Base-by-base conservation (phyloP, 2,329 filamentous ascomycete genomes). In the Hypoxylon sp. region DNA sequence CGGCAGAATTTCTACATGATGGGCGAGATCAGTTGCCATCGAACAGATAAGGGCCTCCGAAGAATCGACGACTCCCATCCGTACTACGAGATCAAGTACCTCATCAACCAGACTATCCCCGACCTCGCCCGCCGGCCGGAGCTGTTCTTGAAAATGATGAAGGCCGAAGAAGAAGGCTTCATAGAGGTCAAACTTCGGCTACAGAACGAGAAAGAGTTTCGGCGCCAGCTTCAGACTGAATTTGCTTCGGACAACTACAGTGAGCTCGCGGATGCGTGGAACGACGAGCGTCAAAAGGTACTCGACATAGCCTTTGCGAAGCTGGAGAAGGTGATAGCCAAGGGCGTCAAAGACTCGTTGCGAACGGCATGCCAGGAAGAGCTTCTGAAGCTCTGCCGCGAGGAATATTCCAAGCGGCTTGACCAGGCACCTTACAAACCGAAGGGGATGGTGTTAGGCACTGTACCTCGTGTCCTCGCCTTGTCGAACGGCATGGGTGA, bases 381-480 rank as follows among this genome's bases (percentile, higher is more conserved):
- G 69, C 87, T 99, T 46, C 87, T 93, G n/a, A 91, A 89, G 69
- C 84, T 88, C 51, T 96, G 93, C 69, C 89, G 95, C 48, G 92
- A 96, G 66, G 90, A 92, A 60, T 98, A 95, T 74, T 90, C 88
- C 38, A 88, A 90, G 74, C 90, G 92, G 72, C 85, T 99, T 20
- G 95, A 99, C 69, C 95, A 99, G 75, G 93, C 95, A 7, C 95
- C 95, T 0, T 96, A 93, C 77, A 97, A 97, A 75, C 93, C 95
- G 4, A 93, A 94, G 75, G 93, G 92, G 8, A 92, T 97, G 85
- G 84, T 92, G 17, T 81, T 96, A 33, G 95, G 95, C 21, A 97
- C 93, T 0, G 84, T 89, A 5, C 93, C 95, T 41, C 89, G 94
- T 26, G 92, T 97, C 4, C 83, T 99, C 43, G 86, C 93, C 3